Conservation (phyloP, 2,329 filamentous ascomycete genomes). For the Xylariaceae sp. region DNA sequence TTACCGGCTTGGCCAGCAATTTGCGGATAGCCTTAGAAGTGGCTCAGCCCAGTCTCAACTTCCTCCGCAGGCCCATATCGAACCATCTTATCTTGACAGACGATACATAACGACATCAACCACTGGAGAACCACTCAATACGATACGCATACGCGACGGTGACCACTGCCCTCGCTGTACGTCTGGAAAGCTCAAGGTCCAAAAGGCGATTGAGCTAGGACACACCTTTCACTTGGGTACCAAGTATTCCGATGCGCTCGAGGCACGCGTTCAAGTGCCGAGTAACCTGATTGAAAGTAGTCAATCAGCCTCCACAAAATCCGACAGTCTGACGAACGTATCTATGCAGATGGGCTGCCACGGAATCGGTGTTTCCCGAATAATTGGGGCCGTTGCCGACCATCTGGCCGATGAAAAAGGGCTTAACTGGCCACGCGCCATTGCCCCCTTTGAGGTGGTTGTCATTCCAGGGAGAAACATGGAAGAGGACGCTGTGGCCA, state of each 20-base stretch:
- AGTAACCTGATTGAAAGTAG: constrained; percentile 28
- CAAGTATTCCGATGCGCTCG: constrained; percentile 79
- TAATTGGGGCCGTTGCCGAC: constrained; percentile 86
- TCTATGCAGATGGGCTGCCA: constrained; percentile 94
- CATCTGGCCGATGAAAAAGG: constrained; percentile 73
- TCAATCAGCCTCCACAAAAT: constrained; percentile 25
- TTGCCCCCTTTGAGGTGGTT: constrained; percentile 82
- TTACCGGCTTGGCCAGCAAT: constrained; percentile 40
- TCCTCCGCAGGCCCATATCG: constrained; percentile 20
- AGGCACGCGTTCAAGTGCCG: constrained; percentile 63
- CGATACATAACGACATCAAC: constrained; percentile 27
- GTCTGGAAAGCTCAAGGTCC: constrained; percentile 65
- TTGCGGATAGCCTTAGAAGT: constrained; percentile 22
- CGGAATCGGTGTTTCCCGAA: constrained; percentile 89
- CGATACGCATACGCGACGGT: constrained; percentile 69
- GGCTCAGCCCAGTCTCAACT: constrained; percentile 19
- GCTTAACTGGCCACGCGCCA: constrained; percentile 84
- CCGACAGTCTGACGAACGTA: constrained; percentile 43
- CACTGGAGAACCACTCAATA: constrained; percentile 55
- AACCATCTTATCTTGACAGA: constrained; percentile 22
- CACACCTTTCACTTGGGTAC: constrained; percentile 96
- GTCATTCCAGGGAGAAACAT: constrained; percentile 62
- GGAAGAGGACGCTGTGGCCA: constrained; percentile 54
- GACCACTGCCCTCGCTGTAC: constrained; percentile 77
- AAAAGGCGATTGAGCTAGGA: constrained; percentile 84